These are phyloP conservation scores for Nannochloropsis oceanica DNA, from an alignment of 108 stramenopile genomes.

Conservation along the genomic window DNA sequence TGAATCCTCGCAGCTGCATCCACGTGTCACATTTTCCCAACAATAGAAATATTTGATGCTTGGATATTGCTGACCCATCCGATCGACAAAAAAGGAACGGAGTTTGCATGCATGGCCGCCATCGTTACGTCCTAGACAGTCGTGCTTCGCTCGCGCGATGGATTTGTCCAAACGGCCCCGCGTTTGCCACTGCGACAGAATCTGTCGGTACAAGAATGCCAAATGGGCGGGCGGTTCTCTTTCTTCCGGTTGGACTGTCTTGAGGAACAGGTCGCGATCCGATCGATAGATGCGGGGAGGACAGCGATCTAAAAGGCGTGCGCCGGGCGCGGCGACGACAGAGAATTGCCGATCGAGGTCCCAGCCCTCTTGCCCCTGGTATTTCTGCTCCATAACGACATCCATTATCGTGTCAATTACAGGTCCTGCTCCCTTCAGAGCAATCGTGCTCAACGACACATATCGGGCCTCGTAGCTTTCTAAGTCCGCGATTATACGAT, in stretches of 20 bases:
- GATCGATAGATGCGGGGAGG: not conserved
- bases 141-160: not conserved
- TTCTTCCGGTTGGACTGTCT: not conserved
- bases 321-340: not conserved
- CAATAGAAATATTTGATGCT: not conserved
- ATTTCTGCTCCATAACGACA: not conserved
- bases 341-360: not conserved
- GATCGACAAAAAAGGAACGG: not conserved
- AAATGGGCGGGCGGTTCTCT: not conserved
- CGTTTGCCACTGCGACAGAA: not conserved
- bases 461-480: not conserved
- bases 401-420: not conserved
- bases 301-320: not conserved
- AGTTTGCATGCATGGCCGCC: not conserved
- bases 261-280: not conserved
- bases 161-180: not conserved
- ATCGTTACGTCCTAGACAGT: not conserved
- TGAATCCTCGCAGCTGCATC: not conserved
- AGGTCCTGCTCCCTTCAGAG: not conserved
- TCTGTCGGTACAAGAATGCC: not conserved
- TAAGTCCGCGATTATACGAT: not conserved
- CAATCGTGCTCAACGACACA: not conserved
- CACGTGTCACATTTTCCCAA: not conserved
- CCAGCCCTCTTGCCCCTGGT: not conserved
- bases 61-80: not conserved